These are phyloP conservation scores for Dendrobium huoshanense DNA, from an alignment of 106 monocot genomes.

Conservation along the genomic window DNA sequence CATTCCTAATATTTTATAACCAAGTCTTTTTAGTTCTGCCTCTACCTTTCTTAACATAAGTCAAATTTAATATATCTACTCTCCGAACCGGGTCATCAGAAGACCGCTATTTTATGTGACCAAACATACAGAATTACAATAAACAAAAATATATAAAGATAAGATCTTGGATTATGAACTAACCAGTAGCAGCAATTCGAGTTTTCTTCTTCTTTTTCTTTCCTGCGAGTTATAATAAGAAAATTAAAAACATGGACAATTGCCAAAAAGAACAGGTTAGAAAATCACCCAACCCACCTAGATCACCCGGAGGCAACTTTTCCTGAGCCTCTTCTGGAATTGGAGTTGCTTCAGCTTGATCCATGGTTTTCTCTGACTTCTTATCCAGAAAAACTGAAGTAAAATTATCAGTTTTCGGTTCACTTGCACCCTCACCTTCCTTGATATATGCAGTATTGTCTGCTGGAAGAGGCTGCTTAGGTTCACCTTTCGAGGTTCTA, in stretches of 20 bases:
- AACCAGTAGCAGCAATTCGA: conserved; percentile 40
- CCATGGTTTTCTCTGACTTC: conserved; percentile 22
- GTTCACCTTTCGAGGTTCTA: conserved; percentile 33
- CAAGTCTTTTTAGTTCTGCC: too few relatives aligned
- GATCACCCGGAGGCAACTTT: conserved; percentile 49
- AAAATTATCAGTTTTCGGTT: conserved; percentile 21
- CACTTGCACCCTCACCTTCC: conserved; percentile 31
- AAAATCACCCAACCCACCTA: conserved; percentile 34
- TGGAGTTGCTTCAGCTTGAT: conserved; percentile 28
- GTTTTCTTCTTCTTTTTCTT: conserved; percentile 94
- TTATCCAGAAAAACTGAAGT: conserved; percentile 18
- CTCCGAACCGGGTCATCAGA: too few relatives aligned
- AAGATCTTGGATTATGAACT: conserved; percentile 10
- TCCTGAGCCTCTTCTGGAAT: conserved; percentile 54
- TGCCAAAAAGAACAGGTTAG: neutral
- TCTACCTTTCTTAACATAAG: too few relatives aligned
- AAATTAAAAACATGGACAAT: neutral
- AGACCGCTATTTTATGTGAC: too few relatives aligned
- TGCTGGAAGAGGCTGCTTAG: neutral
- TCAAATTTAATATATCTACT: too few relatives aligned
- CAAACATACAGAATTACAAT: neutral
- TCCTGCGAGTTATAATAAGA: conserved; percentile 26
- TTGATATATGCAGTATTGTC: conserved; percentile 10
- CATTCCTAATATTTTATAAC: too few relatives aligned
- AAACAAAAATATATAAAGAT: neutral